These are phyloP conservation scores for Avena sativa DNA, from an alignment of 176 grass and related monocot genomes.

Conservation along the genomic window DNA sequence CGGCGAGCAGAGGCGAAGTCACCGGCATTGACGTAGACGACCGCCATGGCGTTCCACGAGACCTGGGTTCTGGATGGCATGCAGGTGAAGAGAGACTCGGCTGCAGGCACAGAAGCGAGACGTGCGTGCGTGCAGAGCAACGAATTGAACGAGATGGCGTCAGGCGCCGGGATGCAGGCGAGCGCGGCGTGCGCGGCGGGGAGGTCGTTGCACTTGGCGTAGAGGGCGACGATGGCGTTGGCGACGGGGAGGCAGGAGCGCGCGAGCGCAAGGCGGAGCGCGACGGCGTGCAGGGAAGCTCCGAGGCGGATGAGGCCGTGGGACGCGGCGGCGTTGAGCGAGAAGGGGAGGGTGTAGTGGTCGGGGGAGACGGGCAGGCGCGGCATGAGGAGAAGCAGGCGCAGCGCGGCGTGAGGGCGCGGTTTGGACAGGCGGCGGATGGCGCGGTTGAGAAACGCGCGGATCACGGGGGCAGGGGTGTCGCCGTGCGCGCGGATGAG, in stretches of 20 bases:
- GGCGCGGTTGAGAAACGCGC: constrained; percentile 48
- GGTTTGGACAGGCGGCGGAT: constrained; percentile 58
- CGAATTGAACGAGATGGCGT: constrained; percentile 69
- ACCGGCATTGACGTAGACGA: constrained; percentile 60
- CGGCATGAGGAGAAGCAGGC: constrained; percentile 60
- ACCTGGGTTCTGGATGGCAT: constrained; percentile 65
- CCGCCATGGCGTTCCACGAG: constrained; percentile 78
- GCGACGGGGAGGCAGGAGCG: constrained; percentile 64
- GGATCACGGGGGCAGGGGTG: constrained; percentile 28
- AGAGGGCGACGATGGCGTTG: constrained; percentile 72
- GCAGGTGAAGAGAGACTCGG: constrained; percentile 49
- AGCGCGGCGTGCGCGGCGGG: constrained; percentile 50
- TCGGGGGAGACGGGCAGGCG: constrained; percentile 53
- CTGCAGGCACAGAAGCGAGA: constrained; percentile 41
- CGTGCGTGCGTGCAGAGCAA: constrained; percentile 69
- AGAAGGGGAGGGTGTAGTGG: constrained; percentile 73
- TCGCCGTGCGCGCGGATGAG: constrained; percentile 50
- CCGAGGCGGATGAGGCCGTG: constrained; percentile 46
- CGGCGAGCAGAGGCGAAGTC: constrained; percentile 49
- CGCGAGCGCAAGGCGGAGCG: constrained; percentile 59
- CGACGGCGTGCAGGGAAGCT: constrained; percentile 61
- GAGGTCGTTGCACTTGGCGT: constrained; percentile 69
- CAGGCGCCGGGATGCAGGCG: constrained; percentile 44
- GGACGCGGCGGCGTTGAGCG: constrained; percentile 69
- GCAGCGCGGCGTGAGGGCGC: constrained; percentile 49